Evolutionary conservation across 192 early-diverging fungal species (phyloP).

Genomic region (Coemansia sp.): DNA sequence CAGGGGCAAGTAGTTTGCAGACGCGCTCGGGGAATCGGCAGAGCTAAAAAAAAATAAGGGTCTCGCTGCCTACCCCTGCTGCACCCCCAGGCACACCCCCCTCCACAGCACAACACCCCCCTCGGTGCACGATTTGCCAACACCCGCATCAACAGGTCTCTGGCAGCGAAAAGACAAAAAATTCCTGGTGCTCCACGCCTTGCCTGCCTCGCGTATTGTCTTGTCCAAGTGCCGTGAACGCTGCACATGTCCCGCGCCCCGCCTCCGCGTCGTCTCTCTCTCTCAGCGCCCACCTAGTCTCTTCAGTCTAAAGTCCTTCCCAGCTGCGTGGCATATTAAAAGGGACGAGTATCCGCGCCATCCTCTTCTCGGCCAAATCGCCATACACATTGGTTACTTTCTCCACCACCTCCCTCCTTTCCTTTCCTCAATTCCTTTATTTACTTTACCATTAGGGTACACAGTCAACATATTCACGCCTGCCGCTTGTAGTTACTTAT

Average conservation of each 20-base stretch:
- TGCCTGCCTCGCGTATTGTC: conserved; percentile 1
- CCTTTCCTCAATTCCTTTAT: not conserved
- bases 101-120: not conserved
- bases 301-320: not conserved
- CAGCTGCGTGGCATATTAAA: conserved; percentile 25
- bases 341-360: conserved; percentile 15
- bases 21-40: not conserved
- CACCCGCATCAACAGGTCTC: not conserved
- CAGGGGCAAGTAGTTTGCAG: not conserved
- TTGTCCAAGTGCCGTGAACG: not conserved
- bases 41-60: not conserved
- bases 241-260: conserved; percentile 6
- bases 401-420: not conserved
- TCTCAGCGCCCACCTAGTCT: not conserved
- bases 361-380: not conserved
- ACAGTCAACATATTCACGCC: not conserved
- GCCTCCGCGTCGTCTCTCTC: conserved; percentile 2
- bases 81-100: conserved; percentile 2
- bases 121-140: not conserved
- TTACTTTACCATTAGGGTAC: not conserved
- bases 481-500: not conserved
- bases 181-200: conserved; percentile 7
- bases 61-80: not conserved
- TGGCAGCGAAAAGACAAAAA: conserved; percentile 1
- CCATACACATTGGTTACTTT: not conserved